Conservation (phyloP, 2,329 filamentous ascomycete species). For the Epichloe aotearoae region DNA sequence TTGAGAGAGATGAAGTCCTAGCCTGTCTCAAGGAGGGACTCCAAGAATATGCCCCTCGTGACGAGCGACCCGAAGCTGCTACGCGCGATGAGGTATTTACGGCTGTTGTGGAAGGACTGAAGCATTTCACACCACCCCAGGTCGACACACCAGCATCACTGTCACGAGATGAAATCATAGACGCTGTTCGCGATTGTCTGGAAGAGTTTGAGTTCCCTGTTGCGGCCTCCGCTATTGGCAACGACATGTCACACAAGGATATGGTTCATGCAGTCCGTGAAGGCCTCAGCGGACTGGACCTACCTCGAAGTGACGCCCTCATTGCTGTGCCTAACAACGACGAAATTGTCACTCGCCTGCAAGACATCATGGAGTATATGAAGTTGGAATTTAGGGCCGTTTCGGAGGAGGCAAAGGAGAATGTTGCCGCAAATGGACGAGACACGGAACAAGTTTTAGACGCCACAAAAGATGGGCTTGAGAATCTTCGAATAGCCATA, state of each 20-base stretch:
- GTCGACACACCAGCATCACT: constrained; percentile 56
- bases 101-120: constrained; percentile 74
- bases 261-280: constrained; percentile 51
- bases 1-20: constrained; percentile 83
- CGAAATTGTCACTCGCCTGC: constrained; percentile 41
- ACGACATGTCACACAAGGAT: constrained; percentile 45
- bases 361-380: constrained; percentile 52
- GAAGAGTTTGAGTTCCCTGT: constrained; percentile 71
- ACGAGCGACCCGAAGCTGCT: constrained; percentile 43
- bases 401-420: constrained; percentile 58
- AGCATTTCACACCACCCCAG: constrained; percentile 64
- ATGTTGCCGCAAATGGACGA: constrained; percentile 61
- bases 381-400: constrained; percentile 45
- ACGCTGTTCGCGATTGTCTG: constrained; percentile 72
- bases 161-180: constrained; percentile 71
- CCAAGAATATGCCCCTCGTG: constrained; percentile 51
- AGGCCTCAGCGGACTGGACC: constrained; percentile 39
- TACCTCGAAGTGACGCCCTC: constrained; percentile 27
- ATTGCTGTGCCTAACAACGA: constrained; percentile 30
- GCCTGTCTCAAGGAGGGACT: constrained; percentile 78
- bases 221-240: constrained; percentile 39
- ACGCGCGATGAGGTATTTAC: constrained; percentile 75
- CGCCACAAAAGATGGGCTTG: constrained; percentile 75
- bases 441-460: constrained; percentile 84
- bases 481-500: constrained; percentile 66